These are phyloP conservation scores for Tylopilus sp. DNA, from an alignment of 1,284 basidiomycete species.

Conservation along the genomic window DNA sequence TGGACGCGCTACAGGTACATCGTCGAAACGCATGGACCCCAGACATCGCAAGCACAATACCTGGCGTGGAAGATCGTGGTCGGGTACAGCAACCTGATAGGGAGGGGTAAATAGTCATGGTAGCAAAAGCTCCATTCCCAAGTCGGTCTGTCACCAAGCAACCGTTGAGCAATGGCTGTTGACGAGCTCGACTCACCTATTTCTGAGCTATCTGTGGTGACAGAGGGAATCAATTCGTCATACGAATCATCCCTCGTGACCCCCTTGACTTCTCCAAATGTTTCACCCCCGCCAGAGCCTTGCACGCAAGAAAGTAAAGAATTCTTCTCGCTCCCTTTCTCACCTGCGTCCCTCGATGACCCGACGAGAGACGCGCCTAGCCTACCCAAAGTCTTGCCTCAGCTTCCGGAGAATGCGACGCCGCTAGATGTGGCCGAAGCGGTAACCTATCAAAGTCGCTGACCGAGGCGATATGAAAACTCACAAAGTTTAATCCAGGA, in stretches of 20 bases:
- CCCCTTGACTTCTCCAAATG: conserved; percentile 7
- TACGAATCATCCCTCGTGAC: conserved; percentile 10
- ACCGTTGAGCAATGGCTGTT: not conserved
- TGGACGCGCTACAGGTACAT: not conserved
- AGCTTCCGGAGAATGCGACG: conserved; percentile 20
- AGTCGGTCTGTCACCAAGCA: not conserved
- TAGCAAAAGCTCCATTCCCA: not conserved
- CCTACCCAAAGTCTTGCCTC: conserved; percentile 20
- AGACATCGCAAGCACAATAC: not conserved
- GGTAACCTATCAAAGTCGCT: conserved; percentile 8
- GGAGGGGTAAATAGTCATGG: not conserved
- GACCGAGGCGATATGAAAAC: not conserved
- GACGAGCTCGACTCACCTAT: conserved; percentile 3
- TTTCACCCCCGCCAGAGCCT: conserved; percentile 1
- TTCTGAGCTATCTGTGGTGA: conserved; percentile 4
- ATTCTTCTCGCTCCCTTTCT: conserved; percentile 17
- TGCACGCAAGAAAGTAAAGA: not conserved
- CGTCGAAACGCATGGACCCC: not conserved
- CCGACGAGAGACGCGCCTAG: conserved; percentile 19
- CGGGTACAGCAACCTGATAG: not conserved
- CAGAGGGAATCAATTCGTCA: conserved; percentile 3
- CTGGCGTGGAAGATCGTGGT: too few species aligned
- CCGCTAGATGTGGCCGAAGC: conserved; percentile 20
- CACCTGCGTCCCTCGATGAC: conserved; percentile 17
- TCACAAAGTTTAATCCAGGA: conserved; percentile 23